Evolutionary conservation across 169 alveolate genomes (phyloP).

Genomic region (Eimeria acervulina): DNA sequence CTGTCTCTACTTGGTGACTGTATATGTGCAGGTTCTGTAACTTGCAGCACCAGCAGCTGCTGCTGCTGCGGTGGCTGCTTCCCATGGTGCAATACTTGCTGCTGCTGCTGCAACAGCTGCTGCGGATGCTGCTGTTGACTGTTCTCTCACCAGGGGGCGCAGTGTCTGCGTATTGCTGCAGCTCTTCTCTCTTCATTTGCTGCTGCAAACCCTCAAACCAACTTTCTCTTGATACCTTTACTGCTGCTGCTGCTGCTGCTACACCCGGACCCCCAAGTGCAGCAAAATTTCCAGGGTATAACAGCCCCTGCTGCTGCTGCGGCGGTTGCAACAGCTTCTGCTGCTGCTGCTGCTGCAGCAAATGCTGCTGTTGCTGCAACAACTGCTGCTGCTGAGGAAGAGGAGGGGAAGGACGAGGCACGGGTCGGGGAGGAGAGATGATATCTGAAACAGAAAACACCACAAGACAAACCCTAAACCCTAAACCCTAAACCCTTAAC

Average conservation of each 20-base stretch:
- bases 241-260: conserved; percentile 34
- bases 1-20: no score
- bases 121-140: neutral
- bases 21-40: no score
- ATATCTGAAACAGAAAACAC: neutral
- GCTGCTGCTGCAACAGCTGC: no score
- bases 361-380: no score
- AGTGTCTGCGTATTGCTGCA: conserved; percentile 41
- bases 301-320: neutral
- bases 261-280: conserved; percentile 21
- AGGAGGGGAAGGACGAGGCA: neutral
- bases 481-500: no score
- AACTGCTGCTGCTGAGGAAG: no score
- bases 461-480: no score
- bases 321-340: no score
- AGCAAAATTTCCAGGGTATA: neutral
- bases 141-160: conserved; percentile 23
- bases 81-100: neutral
- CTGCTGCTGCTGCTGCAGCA: no score
- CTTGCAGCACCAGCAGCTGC: no score
- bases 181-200: neutral
- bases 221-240: neutral
- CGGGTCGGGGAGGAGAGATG: neutral
- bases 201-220: conserved; percentile 59
- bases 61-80: no score